Evolutionary conservation across 768 basidiomycete species (phyloP), one percentile per base, ranked within the genome.

Genomic region (Flagelloscypha sp.): DNA sequence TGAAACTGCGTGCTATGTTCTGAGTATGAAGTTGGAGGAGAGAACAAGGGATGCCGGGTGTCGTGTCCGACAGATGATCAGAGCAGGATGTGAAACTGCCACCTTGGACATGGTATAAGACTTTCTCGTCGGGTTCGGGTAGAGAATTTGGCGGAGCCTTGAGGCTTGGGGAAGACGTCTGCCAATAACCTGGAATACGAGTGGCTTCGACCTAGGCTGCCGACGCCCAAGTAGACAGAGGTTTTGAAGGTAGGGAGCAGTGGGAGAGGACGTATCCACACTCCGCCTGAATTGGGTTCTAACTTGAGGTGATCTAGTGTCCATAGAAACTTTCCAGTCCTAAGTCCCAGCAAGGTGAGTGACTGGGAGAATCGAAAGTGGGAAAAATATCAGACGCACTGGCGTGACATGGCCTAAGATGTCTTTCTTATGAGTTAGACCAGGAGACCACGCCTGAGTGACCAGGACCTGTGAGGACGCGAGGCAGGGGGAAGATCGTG

Each of bases 21-120:
- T 37, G 50, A 25, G 61, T 56, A 24, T 70, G 58, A 38, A 34
- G 20, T 40, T 72, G 48, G 16, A 84, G 49, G 19, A 77, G 50
- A 10, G 66, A 70, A 9, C 56, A 63, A 1, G 64, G 44, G 17
- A 81, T 65, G 22, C 55, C 49, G 1, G 71, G 56, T 0, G 70
- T 67, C 23, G 56, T 38, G 35, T 72, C 69, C 3, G 53, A 53
- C 12, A 79, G 79, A 42, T 76, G 72, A 2, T 74, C 79, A 7
- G 76, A 74, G 5, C 71, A 48, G 15, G 59, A 57, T 18, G 62
- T 54, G 44, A 74, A 81, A 1, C 61, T 76, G 6, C 79, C 79
- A 13, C 79, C 79, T 41, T 83, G 81, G n/a, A 84, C 52, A 30
- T 58, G 58, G 47, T 73, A 72, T n/a, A 78, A 49, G 4, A 79